Evolutionary conservation across 345 rosid species (phyloP), one percentile per base, ranked within the genome.

Genomic region (Isatis tinctoria): DNA sequence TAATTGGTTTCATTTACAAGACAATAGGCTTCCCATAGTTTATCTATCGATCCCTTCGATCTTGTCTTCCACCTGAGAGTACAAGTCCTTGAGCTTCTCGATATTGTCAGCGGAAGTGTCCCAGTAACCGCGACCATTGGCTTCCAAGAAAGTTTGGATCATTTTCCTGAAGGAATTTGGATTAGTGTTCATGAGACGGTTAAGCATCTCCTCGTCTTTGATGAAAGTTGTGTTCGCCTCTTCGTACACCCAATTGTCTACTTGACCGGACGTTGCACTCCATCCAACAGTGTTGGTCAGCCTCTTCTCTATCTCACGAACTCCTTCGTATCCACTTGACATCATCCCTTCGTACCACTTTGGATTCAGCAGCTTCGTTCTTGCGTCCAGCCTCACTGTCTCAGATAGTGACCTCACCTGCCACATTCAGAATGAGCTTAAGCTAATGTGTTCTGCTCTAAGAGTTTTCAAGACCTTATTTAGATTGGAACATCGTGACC

Each of bases 301-400:
- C 70, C 99, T 79, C 85, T 95, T 95, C 88, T 95, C 97, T 17
- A 95, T 95, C 77, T 95, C 99, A 0, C 97, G 90, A 26, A 95
- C 99, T 27, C 99, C 99, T 78, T 95, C 99, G 10, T 92, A 95
- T 7, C 99, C 99, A 32, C 83, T 86, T 28, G 97, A 84, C 96
- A 95, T 84, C 97, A 95, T 95, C 58, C 99, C 97, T 84, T 95
- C 99, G 45, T 92, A 95, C 99, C 99, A 95, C 72, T 92, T 95
- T 13, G 97, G 99, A 82, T 92, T 92, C 82, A 95, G 74, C 83
- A 95, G 78, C 79, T 95, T 95, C 17, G 99, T 95, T 65, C 99
- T 75, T 43, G 99, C 92, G 47, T 95, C 99, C 0, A 95, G 89
- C 28, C 99, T 71, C 59, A 95, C 91, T 0, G 99, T 95, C 84